Evolutionary conservation across 2,329 filamentous ascomycete species (phyloP), one percentile per base, ranked within the genome.

Genomic region (Colletotrichum eremochloae): DNA sequence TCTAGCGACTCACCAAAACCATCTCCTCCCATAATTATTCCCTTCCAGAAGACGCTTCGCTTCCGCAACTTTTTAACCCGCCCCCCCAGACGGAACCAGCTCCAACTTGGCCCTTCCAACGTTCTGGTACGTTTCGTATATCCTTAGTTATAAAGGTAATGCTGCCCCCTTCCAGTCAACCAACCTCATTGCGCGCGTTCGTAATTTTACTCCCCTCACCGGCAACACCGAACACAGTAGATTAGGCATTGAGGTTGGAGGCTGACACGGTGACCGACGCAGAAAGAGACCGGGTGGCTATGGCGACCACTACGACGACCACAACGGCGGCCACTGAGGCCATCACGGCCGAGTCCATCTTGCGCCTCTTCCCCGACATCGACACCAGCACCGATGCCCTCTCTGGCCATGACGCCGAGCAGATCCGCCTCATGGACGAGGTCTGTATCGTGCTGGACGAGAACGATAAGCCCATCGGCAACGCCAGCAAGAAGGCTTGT

Each of bases 401-500:
- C 56, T 92, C 92, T 68, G 96, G 96, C 63, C 97, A 98, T 85
- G 95, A 98, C 86, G 96, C 94, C 82, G 96, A 98, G 86, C 96
- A 99, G 86, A 97, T 98, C 79, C 92, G 96, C 63, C 85, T 99
- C 78, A 99, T 99, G 96, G 96, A 99, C 79, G 96, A 98, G 86
- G 93, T 98, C 62, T 99, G 96, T 88, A 98, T 99, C 81, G 96
- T 99, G 24, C 86, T 97, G 58, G 96, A 98, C 82, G 91, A 97
- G 78, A 90, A 98, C 78, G 96, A 98, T 82, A 86, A 90, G 78
- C 95, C 96, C 40, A 97, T 99, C 82, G 96, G 96, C 75, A 97
- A 94, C 76, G 96, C 94, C 63, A 97, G 94, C 91, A 98, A 99
- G 90, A 99, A 99, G 87, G 90, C 94, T 68, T 99, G 96, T 97